Evolutionary conservation across 169 alveolate species (phyloP), one percentile per base, ranked within the genome.

Genomic region (Theileria parva): DNA sequence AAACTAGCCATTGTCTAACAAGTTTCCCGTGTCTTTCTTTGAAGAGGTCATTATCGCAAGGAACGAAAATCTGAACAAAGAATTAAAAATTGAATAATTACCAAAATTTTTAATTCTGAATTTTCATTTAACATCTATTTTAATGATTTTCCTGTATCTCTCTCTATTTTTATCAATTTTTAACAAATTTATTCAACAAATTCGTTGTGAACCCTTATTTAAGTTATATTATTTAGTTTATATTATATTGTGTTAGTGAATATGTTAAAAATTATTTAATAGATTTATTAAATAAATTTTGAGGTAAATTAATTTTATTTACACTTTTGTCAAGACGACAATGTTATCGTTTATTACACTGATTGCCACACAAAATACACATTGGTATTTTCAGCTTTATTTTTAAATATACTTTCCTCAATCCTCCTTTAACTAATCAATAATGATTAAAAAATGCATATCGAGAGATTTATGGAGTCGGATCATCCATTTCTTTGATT

Each of bases 1-100:
- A 9, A 9, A 15, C 28, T 2, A 73, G 70, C 80, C 80, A 73
- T 17, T 73, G 60, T 28, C 19, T 30, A 5, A 73, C 60, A 15
- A 67, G 53, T 37, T 28, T 28, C 23, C 50, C 37, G 34, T 44
- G 60, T 53, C 63, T 61, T 6, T 37, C 57, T 25, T 37, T 44
- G 80, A 73, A 73, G 60, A 21, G 4, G 53, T 13, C 63, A 28
- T 37, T 51, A 17, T 73, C 73, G 53, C 80, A 73, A 7, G 80
- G 53, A 19, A 59, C 34, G 8, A 73, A 32, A 25, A 69, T 69
- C 77, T 69, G 12, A 69, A 17, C 23, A 25, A 28, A 25, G 7
- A 59, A 25, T 5, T 12, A 23, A 59, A 28, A 25, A 3, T 59
- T 59, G 3, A 63, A 6, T 32, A 44, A 44, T 63, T 63, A 63